Conservation (phyloP, 306 rosid species). For the Prunus davidiana region DNA sequence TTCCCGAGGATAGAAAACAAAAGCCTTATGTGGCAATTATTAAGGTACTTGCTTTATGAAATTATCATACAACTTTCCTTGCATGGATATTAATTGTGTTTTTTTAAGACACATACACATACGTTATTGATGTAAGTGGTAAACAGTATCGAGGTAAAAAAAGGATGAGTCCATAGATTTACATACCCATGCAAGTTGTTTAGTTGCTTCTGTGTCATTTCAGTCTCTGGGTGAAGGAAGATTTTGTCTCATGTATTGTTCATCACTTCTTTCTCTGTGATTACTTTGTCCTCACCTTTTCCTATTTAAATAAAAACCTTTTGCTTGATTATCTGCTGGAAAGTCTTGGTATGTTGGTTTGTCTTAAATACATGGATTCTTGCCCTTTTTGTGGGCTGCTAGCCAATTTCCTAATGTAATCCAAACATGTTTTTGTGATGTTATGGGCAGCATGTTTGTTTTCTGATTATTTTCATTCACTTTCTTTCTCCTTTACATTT, state of each 20-base stretch:
- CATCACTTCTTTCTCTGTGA: not conserved
- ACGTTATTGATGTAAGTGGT: too few relatives aligned
- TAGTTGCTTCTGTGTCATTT: not conserved
- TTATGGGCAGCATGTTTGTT: slow-evolving; percentile 14
- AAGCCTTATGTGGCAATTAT: slow-evolving; percentile 95
- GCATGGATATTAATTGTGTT: not conserved
- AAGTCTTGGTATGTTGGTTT: slow-evolving; percentile 6
- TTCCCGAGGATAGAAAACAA: slow-evolving; percentile 57
- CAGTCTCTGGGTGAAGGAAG: not conserved
- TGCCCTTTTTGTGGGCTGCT: not conserved
- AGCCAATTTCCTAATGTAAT: not conserved
- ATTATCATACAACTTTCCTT: not conserved
- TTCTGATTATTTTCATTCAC: not conserved
- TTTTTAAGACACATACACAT: not conserved
- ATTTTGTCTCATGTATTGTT: not conserved
- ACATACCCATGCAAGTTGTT: too few relatives aligned
- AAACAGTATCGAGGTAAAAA: not conserved
- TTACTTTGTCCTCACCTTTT: not conserved
- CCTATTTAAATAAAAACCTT: not conserved
- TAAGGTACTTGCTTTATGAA: slow-evolving; percentile 49
- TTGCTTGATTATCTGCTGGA: not conserved
- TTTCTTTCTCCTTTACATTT: not conserved
- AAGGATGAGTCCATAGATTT: too few relatives aligned
- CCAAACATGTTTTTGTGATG: not conserved
- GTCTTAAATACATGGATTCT: not conserved